Evolutionary conservation across 352 stramenopile species (phyloP), one percentile per base, ranked within the genome.

Genomic region (Saprolegnia diclina): DNA sequence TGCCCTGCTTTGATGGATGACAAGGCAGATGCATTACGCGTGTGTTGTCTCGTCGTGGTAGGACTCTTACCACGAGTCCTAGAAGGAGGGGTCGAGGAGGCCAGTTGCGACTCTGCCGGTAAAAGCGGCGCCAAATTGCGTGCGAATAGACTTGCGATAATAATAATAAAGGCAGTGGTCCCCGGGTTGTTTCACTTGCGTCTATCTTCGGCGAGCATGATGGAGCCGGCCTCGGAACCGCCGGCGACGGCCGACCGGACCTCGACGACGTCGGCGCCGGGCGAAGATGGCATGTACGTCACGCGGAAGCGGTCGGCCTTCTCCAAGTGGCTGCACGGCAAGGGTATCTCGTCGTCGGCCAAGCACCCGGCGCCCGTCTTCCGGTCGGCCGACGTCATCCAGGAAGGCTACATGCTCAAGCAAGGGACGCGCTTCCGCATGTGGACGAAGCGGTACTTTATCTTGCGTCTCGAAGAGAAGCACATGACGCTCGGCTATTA

Each of bases 401-500:
- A 92, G 71, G 84, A 92, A 70, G 86, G 86, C 0, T 92, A 94
- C 76, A 57, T 94, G 54, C 71, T 94, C 29, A 94, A 94, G 71
- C 86, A 92, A 67, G 86, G 86, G 0, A 71, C 88, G 26, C 84
- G 86, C 9, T 69, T 94, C 35, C 89, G 89, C 68, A 83, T 90
- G 74, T 92, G 84, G 84, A 87, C 76, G 22, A 80, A 80, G n/a
- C 81, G 86, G 50, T 94, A 94, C 63, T 94, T 94, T 53, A 94
- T 94, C 53, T 63, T 94, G 55, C 83, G 86, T 0, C 79, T 94
- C 16, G 86, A 94, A 63, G 86, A 94, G 76, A 84, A 84, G 4
- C 85, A 94, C 76, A 94, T 94, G 86, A 94, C 86, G 40, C 74
- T 94, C 13, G 83, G 84, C 0, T 94, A 94, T 69, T 94, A 94